Percentiles rank a stretch among this genome's conserved stretches.
These are phyloP conservation scores for Saturnispora hagleri DNA, from an alignment of 805 yeast genomes.

Conservation along the genomic window DNA sequence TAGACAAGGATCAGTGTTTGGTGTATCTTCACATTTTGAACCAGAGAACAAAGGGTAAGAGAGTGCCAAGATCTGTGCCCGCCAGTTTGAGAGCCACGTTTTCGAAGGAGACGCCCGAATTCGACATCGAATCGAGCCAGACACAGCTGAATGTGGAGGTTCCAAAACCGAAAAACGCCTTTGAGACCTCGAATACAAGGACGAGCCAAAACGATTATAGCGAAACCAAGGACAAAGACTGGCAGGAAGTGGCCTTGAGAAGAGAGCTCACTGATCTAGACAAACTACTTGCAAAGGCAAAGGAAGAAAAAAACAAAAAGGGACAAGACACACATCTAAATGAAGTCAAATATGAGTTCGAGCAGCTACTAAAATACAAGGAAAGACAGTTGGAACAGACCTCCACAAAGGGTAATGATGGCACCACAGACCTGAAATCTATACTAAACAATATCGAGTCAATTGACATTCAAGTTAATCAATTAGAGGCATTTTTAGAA, in stretches of 20 bases:
- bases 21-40: constrained; percentile 86
- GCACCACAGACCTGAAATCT: constrained; percentile 33
- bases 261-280: constrained; percentile 73
- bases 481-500: constrained; percentile 59
- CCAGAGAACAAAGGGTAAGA: constrained; percentile 69
- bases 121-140: constrained; percentile 50
- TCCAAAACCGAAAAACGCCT: background rate
- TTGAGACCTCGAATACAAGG: constrained; percentile 33
- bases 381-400: constrained; percentile 43
- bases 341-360: constrained; percentile 53
- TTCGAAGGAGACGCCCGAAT: constrained; percentile 73
- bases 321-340: constrained; percentile 23
- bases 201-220: constrained; percentile 45
- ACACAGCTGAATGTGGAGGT: constrained; percentile 27
- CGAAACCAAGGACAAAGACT: constrained; percentile 68
- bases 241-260: constrained; percentile 84
- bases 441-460: constrained; percentile 54
- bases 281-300: constrained; percentile 48
- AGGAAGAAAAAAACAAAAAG: constrained; percentile 34
- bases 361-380: constrained; percentile 74
- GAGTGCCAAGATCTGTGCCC: constrained; percentile 93
- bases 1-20: constrained; percentile 87
- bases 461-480: constrained; percentile 68
- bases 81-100: constrained; percentile 85
- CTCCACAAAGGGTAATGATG: constrained; percentile 21